Percentiles rank a stretch among this genome's conserved stretches.
Conservation (phyloP, 768 basidiomycete genomes). For the Lentinula detonsa region DNA sequence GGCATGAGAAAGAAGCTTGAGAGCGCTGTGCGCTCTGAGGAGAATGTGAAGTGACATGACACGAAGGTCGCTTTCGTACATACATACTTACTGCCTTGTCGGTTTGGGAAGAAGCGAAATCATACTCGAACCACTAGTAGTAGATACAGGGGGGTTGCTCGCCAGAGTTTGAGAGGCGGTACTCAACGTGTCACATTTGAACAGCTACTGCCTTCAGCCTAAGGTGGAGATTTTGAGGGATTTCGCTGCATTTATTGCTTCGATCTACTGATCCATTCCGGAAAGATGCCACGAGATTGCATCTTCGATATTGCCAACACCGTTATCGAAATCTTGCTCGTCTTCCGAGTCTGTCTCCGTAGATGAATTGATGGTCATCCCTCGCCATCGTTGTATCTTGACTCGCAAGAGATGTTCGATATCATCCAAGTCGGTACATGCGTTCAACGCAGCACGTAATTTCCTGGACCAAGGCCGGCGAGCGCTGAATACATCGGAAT, state of each 20-base stretch:
- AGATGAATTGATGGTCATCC: not conserved
- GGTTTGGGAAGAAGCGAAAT: too few relatives aligned
- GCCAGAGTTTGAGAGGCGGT: too few relatives aligned
- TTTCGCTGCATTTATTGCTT: too few relatives aligned
- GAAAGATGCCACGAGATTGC: too few relatives aligned
- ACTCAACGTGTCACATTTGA: too few relatives aligned
- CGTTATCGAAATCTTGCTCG: not conserved
- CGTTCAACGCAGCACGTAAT: conserved; percentile 24
- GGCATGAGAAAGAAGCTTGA: not conserved
- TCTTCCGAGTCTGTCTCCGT: not conserved
- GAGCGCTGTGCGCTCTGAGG: not conserved
- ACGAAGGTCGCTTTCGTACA: not conserved
- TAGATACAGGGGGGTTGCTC: too few relatives aligned
- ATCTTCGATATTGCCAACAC: too few relatives aligned
- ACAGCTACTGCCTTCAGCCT: too few relatives aligned
- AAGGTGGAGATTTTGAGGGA: too few relatives aligned
- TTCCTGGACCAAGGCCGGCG: conserved; percentile 30
- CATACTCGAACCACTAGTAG: too few relatives aligned
- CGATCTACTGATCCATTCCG: too few relatives aligned
- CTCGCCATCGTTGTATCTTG: conserved; percentile 29
- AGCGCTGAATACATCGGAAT: conserved; percentile 10
- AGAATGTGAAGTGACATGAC: not conserved
- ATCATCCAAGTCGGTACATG: conserved; percentile 23
- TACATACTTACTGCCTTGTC: too few relatives aligned
- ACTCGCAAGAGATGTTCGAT: conserved; percentile 21